Evolutionary conservation across 2,329 filamentous ascomycete genomes (phyloP), one percentile per base, ranked within the genome.

Genomic region (Grosmannia penicillata): DNA sequence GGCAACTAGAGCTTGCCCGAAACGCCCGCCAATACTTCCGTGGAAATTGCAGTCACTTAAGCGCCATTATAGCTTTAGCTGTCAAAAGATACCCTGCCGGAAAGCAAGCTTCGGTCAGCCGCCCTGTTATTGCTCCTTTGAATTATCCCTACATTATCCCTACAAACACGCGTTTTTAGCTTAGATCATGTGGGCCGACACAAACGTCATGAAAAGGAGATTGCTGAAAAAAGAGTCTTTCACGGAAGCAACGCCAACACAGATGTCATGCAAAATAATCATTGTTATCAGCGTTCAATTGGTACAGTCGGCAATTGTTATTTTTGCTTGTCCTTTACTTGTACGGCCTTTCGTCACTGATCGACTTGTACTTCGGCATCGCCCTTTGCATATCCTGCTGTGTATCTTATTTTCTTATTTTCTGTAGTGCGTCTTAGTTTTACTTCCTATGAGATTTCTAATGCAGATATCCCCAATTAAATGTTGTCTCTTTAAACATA

Each of bases 381-480:
- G 19, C 23, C 21, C 26, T 31, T 33, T 36, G 29, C 24, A 24
- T 25, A 39, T 18, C 25, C 40, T 38, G 15, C 42, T 14, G 41
- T 29, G 28, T 29, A 34, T 42, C 28, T 36, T 29, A n/a, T 43
- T 40, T 41, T 38, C 34, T 27, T 37, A 33, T 32, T 42, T 33
- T 29, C 23, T 41, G 31, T 38, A 38, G 35, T 39, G 38, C 36
- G 42, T 36, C 35, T 46, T 39, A 38, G 32, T 45, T 47, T 45
- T 49, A 36, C 34, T 40, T 66, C 65, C 55, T 73, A 72, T 60
- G 71, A 63, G 60, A 63, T 64, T 71, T 72, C 62, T 74, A 73
- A 74, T 74, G 66, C 68, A 70, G 63, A 72, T 70, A 71, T 70
- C 63, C 45, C 44, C 45, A 47, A 47, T 44, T 45, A 43, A 46